Evolutionary conservation across 306 rosid genomes (phyloP), one percentile per base, ranked within the genome.

Genomic region (Aeschynomene evenia): DNA sequence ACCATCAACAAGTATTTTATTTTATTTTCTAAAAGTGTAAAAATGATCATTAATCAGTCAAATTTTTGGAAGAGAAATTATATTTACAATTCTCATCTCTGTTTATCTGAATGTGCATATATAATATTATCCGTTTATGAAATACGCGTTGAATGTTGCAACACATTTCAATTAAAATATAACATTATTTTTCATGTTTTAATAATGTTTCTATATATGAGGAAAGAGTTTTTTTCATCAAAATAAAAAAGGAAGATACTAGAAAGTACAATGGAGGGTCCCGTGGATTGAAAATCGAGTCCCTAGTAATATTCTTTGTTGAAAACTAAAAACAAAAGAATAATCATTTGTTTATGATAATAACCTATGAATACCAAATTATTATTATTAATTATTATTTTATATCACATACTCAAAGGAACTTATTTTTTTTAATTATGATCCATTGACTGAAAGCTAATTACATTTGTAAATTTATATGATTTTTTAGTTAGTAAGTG

Each of bases 331-430:
- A 64, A 43, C 6, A 23, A 63, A 9, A 19, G 63, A 64, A 43
- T 5, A 23, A 63, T 52, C 5, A 28, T 28, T 28, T 28, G 31
- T 28, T 31, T 23, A 66, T 26, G 49, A 66, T 26, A 9, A 59
- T 37, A 54, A 68, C 48, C 11, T 36, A 36, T 26, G 16, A 66
- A 11, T 23, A n/a, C 23, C 73, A 12, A 57, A 74, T 66, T 29
- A 72, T 61, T 57, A 13, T n/a, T 6, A 58, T 33, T 2, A 23
- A 28, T 28, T 28, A 28, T n/a, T n/a, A n/a, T n/a, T n/a, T n/a
- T n/a, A n/a, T n/a, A n/a, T 28, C 12, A 7, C 40, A 8, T 34
- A 34, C 1, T 34, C 40, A 6, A 28, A n/a, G n/a, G 10, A 34
- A 34, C 6, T 0, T 6, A 0, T 34, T 34, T 6, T 34, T 34